Evolutionary conservation across 1,284 basidiomycete genomes (phyloP).

Genomic region (Jaminaea rosea): DNA sequence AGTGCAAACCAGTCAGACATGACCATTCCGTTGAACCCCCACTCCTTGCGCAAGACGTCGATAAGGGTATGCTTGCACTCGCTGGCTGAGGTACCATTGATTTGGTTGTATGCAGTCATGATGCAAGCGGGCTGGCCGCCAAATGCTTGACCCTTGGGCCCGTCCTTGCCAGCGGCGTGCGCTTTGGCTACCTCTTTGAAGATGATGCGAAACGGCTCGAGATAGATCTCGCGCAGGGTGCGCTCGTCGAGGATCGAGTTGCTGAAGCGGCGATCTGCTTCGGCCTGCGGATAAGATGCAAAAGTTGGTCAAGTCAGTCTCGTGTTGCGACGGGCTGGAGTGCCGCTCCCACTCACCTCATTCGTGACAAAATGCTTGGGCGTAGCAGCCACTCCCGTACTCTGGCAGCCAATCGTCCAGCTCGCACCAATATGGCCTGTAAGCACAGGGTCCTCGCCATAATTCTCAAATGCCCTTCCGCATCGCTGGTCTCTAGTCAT

Average conservation of each 20-base stretch:
- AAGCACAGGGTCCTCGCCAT: slow-evolving; percentile 7
- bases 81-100: slow-evolving; percentile 62
- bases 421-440: slow-evolving; percentile 1
- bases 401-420: slow-evolving; percentile 7
- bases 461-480: slow-evolving; percentile 10
- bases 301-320: too few relatives aligned
- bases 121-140: slow-evolving; percentile 5
- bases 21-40: slow-evolving; percentile 65
- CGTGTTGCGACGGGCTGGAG: too few relatives aligned
- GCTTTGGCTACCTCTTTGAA: slow-evolving; percentile 1
- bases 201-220: slow-evolving; percentile 7
- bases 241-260: slow-evolving; percentile 64
- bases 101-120: slow-evolving; percentile 46
- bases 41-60: slow-evolving; percentile 60
- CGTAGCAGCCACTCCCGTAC: slow-evolving; percentile 3
- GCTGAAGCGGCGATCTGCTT: not conserved
- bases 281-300: too few relatives aligned
- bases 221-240: slow-evolving; percentile 54
- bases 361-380: slow-evolving; percentile 11
- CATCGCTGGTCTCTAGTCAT: slow-evolving; percentile 4
- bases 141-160: not conserved
- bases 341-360: too few relatives aligned
- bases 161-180: not conserved
- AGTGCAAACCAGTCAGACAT: slow-evolving; percentile 42
- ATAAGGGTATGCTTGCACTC: slow-evolving; percentile 61